These are phyloP conservation scores for Lentinula guzmanii DNA, from an alignment of 768 basidiomycete genomes.

Conservation along the genomic window DNA sequence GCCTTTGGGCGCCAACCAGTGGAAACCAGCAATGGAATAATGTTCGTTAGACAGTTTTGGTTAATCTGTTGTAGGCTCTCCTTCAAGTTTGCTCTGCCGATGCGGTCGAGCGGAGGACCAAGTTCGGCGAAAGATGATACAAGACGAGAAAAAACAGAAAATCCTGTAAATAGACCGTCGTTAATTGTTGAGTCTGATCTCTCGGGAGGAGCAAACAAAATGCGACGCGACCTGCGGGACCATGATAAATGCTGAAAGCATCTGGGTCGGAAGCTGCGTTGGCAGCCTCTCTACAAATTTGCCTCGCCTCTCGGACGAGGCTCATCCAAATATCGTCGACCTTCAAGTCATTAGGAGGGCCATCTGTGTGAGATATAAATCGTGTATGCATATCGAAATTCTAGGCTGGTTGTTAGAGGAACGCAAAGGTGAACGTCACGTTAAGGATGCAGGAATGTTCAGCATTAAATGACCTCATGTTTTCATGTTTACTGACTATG, in stretches of 20 bases:
- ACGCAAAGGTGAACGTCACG: background rate
- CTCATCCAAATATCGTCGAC: constrained; percentile 3
- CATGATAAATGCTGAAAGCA: background rate
- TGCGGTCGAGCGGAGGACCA: constrained; percentile 3
- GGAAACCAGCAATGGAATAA: background rate
- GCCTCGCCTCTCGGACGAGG: constrained; percentile 1
- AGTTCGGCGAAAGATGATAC: constrained; percentile 3
- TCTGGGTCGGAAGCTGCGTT: background rate
- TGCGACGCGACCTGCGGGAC: constrained; percentile 1
- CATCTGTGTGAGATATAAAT: constrained; percentile 1
- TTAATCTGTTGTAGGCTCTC: background rate
- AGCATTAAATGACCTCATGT: background rate
- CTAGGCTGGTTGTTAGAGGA: background rate
- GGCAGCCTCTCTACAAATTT: background rate
- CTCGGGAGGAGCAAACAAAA: no score
- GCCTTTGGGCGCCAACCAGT: constrained; percentile 1
- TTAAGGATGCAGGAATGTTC: background rate
- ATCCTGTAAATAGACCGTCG: background rate
- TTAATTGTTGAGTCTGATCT: background rate
- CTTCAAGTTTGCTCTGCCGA: background rate
- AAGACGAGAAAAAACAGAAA: background rate
- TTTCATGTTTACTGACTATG: background rate
- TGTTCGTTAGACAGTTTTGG: background rate
- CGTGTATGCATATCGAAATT: constrained; percentile 2
- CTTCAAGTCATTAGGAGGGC: background rate